Evolutionary conservation across 192 early-diverging fungal genomes (phyloP), one percentile per base, ranked within the genome.

Genomic region (Coemansia sp.): DNA sequence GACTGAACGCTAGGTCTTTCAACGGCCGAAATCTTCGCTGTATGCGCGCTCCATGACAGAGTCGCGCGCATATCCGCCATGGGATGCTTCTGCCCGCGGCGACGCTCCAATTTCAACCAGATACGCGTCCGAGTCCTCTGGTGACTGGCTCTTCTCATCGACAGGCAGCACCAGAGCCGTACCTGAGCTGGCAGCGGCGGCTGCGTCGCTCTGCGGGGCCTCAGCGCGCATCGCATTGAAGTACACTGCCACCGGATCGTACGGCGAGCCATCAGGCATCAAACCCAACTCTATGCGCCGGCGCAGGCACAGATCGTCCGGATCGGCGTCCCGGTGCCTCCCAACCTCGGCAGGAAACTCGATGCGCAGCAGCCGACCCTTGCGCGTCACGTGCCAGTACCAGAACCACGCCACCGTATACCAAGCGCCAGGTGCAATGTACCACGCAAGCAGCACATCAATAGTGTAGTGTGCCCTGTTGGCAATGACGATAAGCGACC

Each of bases 391-490:
- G 20, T 85, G 83, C 75, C 75, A 77, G 73, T 81, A 80, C 84
- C 84, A 85, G 71, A 85, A 85, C 68, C 74, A 78, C 30, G 78
- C 76, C n/a, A 82, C 79, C 7, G 77, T 81, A 56, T 81, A 86
- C 78, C 78, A 86, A 4, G 81, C 73, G 30, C 86, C 85, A 0
- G 76, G 73, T 8, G 81, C 83, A 58, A 88, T 76, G 63, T 88
- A 87, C 66, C 84, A 85, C 18, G 86, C 88, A 23, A 89, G 68
- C 66, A 89, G n/a, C 7, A 88, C 86, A 39, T 89, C 88, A 12
- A 84, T 81, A 0, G 85, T 87, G 60, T 90, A 90, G 64, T 90
- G 89, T 2, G 89, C 86, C 15, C 86, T 79, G 53, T 90, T 90
- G 15, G 87, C 84, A 61, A 90, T 80, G 4, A 90, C 84, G 21